Evolutionary conservation across 768 basidiomycete species (phyloP).

Genomic region (Suillus hirtellus): DNA sequence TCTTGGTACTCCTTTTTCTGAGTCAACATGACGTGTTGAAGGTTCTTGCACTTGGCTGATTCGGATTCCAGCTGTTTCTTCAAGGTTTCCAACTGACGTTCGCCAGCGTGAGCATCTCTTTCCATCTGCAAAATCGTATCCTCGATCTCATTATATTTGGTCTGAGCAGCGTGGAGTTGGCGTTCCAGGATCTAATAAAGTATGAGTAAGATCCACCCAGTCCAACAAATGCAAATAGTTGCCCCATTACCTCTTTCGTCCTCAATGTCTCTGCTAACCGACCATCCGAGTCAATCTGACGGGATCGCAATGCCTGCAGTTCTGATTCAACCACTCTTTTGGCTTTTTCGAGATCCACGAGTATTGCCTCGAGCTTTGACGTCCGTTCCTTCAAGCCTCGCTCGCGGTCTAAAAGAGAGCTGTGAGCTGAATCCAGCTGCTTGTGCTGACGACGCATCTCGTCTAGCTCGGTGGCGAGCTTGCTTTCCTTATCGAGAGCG

Average conservation of each 20-base stretch:
- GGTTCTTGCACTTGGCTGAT: slow-evolving; percentile 64
- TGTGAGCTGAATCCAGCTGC: slow-evolving; percentile 59
- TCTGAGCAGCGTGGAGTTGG: slow-evolving; percentile 68
- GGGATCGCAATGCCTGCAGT: slow-evolving; percentile 63
- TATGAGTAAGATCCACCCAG: neutral
- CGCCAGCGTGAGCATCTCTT: slow-evolving; percentile 73
- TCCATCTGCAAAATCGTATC: slow-evolving; percentile 84
- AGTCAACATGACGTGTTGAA: slow-evolving; percentile 62
- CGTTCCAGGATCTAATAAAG: slow-evolving; percentile 66
- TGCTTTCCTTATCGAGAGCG: slow-evolving; percentile 66
- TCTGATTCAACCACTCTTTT: slow-evolving; percentile 73
- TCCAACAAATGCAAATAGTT: neutral
- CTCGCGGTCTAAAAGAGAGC: slow-evolving; percentile 65
- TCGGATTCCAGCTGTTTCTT: slow-evolving; percentile 78
- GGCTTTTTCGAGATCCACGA: slow-evolving; percentile 65
- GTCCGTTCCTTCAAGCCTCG: slow-evolving; percentile 51
- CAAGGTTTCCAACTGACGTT: slow-evolving; percentile 68
- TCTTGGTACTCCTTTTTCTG: slow-evolving; percentile 80
- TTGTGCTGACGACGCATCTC: slow-evolving; percentile 58
- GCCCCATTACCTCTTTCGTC: slow-evolving; percentile 68
- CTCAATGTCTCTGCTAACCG: slow-evolving; percentile 60
- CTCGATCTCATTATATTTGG: slow-evolving; percentile 83
- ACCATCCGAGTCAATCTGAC: slow-evolving; percentile 66
- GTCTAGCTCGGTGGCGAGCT: slow-evolving; percentile 77
- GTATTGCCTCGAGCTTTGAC: slow-evolving; percentile 45